Percentiles rank a stretch among this genome's conserved stretches.
Conservation (phyloP, 2,329 filamentous ascomycete species). For the Arthrinium puccinioides region DNA sequence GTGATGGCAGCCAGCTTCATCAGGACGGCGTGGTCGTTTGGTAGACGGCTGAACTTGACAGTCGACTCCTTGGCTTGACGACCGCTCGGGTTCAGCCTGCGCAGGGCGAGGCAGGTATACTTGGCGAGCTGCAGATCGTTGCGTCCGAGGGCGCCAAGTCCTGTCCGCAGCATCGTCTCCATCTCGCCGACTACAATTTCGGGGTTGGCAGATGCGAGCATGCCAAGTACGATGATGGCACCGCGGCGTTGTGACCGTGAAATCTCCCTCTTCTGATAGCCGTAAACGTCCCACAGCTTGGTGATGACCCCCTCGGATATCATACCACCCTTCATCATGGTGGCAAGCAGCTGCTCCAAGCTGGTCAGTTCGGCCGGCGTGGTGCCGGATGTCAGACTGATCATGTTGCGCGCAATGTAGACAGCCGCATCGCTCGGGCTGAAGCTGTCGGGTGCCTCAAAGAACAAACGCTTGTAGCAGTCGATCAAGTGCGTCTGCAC, state of each 20-base stretch:
- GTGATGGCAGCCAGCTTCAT: slow-evolving; percentile 74
- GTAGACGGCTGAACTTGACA: slow-evolving; percentile 65
- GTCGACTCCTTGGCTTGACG: slow-evolving; percentile 69
- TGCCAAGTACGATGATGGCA: slow-evolving; percentile 91
- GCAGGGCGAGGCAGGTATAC: slow-evolving; percentile 89
- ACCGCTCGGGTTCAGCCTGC: slow-evolving; percentile 80
- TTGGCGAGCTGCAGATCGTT: slow-evolving; percentile 84
- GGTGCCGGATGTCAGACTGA: slow-evolving; percentile 92
- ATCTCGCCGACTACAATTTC: slow-evolving; percentile 93
- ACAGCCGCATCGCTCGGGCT: slow-evolving; percentile 85
- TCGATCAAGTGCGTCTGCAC: slow-evolving; percentile 96
- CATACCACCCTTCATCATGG: slow-evolving; percentile 93
- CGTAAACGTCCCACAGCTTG: slow-evolving; percentile 97
- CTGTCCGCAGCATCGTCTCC: slow-evolving; percentile 87
- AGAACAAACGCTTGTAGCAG: slow-evolving; percentile 92
- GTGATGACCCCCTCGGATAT: slow-evolving; percentile 79
- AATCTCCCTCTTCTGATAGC: slow-evolving; percentile 87
- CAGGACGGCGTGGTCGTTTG: slow-evolving; percentile 88
- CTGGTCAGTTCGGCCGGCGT: slow-evolving; percentile 93
- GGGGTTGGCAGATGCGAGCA: slow-evolving; percentile 88
- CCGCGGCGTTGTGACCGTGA: slow-evolving; percentile 85
- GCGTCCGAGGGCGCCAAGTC: slow-evolving; percentile 72
- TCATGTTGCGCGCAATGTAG: slow-evolving; percentile 97
- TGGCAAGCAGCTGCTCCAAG: slow-evolving; percentile 86
- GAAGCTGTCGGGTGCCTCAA: slow-evolving; percentile 87